Evolutionary conservation across 2,329 filamentous ascomycete genomes (phyloP).

Genomic region (Microdochium nivale): DNA sequence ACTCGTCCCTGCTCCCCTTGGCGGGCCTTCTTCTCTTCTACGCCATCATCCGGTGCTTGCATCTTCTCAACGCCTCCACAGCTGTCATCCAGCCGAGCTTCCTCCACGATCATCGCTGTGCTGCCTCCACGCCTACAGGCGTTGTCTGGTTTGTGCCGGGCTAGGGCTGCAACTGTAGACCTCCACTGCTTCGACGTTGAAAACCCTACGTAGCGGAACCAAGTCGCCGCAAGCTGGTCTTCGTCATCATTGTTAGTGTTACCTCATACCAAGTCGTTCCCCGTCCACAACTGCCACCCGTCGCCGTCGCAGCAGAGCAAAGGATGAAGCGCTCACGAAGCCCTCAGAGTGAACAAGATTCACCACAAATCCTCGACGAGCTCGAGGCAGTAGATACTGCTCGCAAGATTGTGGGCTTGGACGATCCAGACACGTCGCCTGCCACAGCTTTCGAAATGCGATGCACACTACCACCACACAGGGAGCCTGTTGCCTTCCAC

Average conservation of each 20-base stretch:
- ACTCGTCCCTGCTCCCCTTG: too few relatives aligned
- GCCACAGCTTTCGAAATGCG: constrained; percentile 49
- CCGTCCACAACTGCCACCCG: neutral
- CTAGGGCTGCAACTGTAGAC: too few relatives aligned
- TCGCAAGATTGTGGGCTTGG: constrained; percentile 53
- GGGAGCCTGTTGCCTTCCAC: constrained; percentile 58
- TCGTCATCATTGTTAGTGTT: neutral
- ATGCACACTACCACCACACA: constrained; percentile 77
- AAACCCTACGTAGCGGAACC: too few relatives aligned
- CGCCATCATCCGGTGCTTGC: too few relatives aligned
- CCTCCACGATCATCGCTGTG: too few relatives aligned
- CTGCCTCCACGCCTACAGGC: too few relatives aligned
- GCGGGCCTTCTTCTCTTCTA: too few relatives aligned
- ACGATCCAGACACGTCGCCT: constrained; percentile 28
- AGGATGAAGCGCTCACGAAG: constrained; percentile 58
- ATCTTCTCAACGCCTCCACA: too few relatives aligned
- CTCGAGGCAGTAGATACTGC: constrained; percentile 15
- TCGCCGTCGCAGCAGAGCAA: neutral
- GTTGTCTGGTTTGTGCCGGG: too few relatives aligned
- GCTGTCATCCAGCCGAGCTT: too few relatives aligned
- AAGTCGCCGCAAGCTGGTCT: too few relatives aligned
- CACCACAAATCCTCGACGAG: constrained; percentile 1
- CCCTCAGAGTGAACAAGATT: constrained; percentile 33
- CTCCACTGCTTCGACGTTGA: too few relatives aligned
- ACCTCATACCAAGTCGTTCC: neutral